A percentile compares a stretch with the other conserved stretches of the same genome.
Evolutionary conservation across 2,329 filamentous ascomycete genomes (phyloP).

Genomic region (Aspergillus persii): DNA sequence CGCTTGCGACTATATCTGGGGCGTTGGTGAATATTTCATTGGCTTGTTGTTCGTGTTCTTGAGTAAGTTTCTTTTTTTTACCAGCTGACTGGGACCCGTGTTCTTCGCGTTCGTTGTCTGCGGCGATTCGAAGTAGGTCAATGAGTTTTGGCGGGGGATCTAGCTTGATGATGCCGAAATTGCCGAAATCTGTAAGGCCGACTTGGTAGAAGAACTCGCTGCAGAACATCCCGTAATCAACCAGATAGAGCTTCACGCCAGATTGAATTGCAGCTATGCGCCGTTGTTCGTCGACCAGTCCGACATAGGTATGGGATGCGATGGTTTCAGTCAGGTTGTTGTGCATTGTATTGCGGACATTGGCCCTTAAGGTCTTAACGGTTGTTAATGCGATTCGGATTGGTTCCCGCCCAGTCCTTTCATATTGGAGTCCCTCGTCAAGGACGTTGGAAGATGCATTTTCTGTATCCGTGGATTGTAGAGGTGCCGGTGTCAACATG

Average conservation of each 20-base stretch:
- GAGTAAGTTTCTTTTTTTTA: constrained; percentile 3
- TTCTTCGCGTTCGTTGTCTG: constrained; percentile 64
- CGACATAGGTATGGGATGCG: constrained; percentile 85
- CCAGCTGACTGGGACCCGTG: constrained; percentile 10
- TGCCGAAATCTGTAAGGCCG: constrained; percentile 90
- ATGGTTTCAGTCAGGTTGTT: constrained; percentile 83
- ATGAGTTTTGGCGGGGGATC: constrained; percentile 69
- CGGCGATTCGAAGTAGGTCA: constrained; percentile 70
- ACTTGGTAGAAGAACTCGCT: constrained; percentile 95
- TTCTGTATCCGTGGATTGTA: constrained; percentile 35
- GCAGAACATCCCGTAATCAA: constrained; percentile 86
- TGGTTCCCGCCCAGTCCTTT: constrained; percentile 66
- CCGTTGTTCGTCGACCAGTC: constrained; percentile 81
- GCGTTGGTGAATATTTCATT: constrained; percentile 65
- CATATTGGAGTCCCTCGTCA: constrained; percentile 64
- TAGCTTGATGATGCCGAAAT: constrained; percentile 83
- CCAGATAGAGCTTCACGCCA: constrained; percentile 84
- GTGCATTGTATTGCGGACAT: constrained; percentile 79
- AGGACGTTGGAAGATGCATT: constrained; percentile 21
- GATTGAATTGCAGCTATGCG: constrained; percentile 91
- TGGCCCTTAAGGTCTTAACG: constrained; percentile 76
- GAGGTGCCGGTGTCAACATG: constrained; percentile 71
- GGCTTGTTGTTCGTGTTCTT: constrained; percentile 33
- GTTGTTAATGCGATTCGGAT: constrained; percentile 75
- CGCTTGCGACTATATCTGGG: constrained; percentile 62